Evolutionary conservation across 495 filamentous ascomycete species (phyloP).

Genomic region (Trichoderma reesei): DNA sequence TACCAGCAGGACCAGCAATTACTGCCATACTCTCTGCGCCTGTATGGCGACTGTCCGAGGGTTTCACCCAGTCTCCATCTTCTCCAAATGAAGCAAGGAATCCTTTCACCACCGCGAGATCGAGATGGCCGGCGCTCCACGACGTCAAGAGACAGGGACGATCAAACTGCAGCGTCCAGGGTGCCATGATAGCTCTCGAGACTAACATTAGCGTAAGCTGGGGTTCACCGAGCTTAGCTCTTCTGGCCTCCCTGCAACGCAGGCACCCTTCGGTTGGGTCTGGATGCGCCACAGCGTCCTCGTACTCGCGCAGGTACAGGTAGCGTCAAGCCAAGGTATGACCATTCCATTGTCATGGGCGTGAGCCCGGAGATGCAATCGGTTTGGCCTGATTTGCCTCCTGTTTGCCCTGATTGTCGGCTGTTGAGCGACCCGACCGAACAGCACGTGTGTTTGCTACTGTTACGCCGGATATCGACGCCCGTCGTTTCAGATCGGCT

Average conservation of each 20-base stretch:
- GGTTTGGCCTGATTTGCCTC: no score
- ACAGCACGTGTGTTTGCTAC: no score
- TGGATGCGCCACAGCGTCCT: not conserved
- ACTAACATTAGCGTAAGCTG: not conserved
- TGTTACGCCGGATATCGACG: no score
- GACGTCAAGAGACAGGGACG: constrained; percentile 1
- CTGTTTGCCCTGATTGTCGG: no score
- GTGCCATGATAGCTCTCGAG: not conserved
- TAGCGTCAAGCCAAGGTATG: constrained; percentile 2
- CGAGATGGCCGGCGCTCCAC: not conserved
- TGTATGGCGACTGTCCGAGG: no score
- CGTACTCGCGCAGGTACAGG: no score
- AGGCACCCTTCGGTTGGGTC: not conserved
- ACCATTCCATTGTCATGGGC: not conserved
- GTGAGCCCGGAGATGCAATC: no score
- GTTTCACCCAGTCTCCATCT: no score
- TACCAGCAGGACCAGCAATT: no score
- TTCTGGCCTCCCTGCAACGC: not conserved
- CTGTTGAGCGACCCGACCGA: no score
- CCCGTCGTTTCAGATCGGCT: no score
- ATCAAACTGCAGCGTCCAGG: not conserved
- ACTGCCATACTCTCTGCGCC: no score
- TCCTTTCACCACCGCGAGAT: not conserved
- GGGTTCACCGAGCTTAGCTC: not conserved
- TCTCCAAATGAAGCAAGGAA: not conserved